phyloP scores from a whole-genome alignment of 169 alveolate species.

The Eimeria tenella region DNA sequence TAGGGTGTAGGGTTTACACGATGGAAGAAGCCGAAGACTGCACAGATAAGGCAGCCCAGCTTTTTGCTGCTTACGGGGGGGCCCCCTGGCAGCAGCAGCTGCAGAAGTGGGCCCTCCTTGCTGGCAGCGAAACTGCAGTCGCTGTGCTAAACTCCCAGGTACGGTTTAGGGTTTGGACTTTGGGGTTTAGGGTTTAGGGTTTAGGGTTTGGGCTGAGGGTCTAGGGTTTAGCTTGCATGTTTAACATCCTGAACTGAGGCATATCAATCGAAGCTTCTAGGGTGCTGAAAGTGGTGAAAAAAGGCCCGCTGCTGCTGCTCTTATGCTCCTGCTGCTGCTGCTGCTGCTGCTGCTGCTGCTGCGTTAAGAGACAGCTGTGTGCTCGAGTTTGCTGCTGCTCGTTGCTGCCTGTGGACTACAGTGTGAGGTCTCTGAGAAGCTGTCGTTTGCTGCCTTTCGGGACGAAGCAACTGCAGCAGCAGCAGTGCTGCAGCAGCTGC shows the following conservation, averaged over 20 bases:
- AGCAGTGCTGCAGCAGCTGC: slow-evolving; percentile 31
- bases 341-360: not conserved
- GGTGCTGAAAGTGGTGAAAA: too few relatives aligned
- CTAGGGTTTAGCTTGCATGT: too few relatives aligned
- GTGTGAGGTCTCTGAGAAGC: slow-evolving; percentile 7
- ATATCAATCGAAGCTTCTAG: too few relatives aligned
- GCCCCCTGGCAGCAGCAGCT: slow-evolving; percentile 48
- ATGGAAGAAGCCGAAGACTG: slow-evolving; percentile 28
- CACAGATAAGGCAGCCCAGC: not conserved
- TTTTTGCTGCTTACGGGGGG: slow-evolving; percentile 22
- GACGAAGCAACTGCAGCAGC: slow-evolving; percentile 28
- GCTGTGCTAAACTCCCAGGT: not conserved
- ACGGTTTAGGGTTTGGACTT: not conserved
- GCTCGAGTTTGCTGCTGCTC: not conserved
- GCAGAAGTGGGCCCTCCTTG: not conserved
- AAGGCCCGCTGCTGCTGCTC: too few relatives aligned
- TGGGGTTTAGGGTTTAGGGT: not conserved
- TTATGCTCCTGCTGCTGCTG: not conserved
- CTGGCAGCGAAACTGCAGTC: not conserved
- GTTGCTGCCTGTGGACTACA: not conserved
- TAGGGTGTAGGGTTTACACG: not conserved
- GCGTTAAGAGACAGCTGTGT: not conserved
- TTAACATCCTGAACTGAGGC: too few relatives aligned
- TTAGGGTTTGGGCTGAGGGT: not conserved
- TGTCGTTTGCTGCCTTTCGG: slow-evolving; percentile 8